Base-by-base conservation (phyloP, 805 yeast species). In the Gaillardinia entomophila region DNA sequence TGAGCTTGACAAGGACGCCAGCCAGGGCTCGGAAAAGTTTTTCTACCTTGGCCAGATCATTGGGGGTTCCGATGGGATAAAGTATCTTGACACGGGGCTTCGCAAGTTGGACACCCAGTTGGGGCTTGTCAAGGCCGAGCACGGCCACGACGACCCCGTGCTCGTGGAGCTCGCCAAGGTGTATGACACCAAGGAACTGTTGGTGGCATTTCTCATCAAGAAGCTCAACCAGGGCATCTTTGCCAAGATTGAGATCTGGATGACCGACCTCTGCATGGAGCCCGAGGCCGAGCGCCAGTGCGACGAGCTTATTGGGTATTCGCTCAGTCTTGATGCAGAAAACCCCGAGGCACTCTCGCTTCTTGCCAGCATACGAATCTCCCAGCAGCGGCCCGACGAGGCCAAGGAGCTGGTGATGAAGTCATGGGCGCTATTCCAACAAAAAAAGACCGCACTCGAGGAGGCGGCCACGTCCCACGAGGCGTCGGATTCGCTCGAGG, bases 181-280 rank as follows among this genome's bases (percentile, higher is more conserved):
- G 19, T 55, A 58, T 40, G 32, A 51, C 1, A 38, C 53, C 3
- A 41, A 48, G 27, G 53, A 48, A 33, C 45, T 33, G 35, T 49
- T 46, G 40, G 42, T 24, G 33, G 43, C 13, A 26, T 68, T 68
- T 37, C 58, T 73, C 26, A 54, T 71, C 13, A 73, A 73, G 41
- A 84, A 82, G 51, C 52, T 86, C 30, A 77, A 82, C 41, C 83
- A 79, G 50, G 96, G 90, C 0, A 63, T 86, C 17, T 79, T 90
- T 44, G 80, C 96, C 5, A 73, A 82, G 63, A 83, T 92, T 49
- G 98, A 90, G 58, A 82, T 86, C 36, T 89, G 96, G 96, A 86
- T 88, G 97, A 90, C 97, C 1, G 97, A 90, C 63, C 65, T 89
- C 42, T 89, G 97, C 64, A 87, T 89, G 96, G 95, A 86, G 48